phyloP scores from a whole-genome alignment of 2,329 filamentous ascomycete genomes.

The Colletotrichum sp. region DNA sequence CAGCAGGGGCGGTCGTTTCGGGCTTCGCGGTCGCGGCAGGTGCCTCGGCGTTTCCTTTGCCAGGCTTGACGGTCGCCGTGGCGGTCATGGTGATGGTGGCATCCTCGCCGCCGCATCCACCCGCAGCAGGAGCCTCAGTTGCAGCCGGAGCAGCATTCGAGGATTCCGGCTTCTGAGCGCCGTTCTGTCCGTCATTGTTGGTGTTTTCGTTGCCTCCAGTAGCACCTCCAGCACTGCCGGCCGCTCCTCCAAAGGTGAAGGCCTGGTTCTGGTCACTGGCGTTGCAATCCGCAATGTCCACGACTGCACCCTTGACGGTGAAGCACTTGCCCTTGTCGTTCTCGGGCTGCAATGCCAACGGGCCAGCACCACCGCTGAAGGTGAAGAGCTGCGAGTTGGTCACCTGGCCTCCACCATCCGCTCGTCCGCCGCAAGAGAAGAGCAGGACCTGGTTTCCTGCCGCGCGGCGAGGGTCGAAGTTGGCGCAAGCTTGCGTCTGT shows the following conservation, averaged over 20 bases:
- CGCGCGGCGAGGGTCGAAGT: constrained; percentile 58
- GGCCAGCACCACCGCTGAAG: constrained; percentile 45
- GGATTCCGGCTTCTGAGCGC: not conserved
- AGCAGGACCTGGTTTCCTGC: constrained; percentile 58
- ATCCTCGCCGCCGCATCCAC: not conserved
- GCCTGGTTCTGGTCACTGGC: constrained; percentile 43
- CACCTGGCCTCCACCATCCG: constrained; percentile 56
- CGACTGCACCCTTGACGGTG: constrained; percentile 43
- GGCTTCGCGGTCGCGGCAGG: not conserved
- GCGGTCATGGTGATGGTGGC: constrained; percentile 1
- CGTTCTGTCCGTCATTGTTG: not conserved
- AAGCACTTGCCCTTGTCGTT: constrained; percentile 54
- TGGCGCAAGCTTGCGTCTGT: constrained; percentile 60
- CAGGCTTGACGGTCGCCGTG: not conserved
- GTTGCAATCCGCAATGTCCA: constrained; percentile 50
- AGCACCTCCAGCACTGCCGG: not conserved
- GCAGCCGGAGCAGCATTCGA: not conserved
- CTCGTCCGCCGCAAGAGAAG: constrained; percentile 64
- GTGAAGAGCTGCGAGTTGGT: constrained; percentile 58
- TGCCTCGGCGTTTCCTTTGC: not conserved
- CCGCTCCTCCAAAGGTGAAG: constrained; percentile 36
- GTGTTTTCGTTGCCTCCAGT: constrained; percentile 9
- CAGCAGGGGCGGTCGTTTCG: not conserved
- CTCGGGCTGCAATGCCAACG: constrained; percentile 47
- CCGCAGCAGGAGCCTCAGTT: not conserved